Evolutionary conservation across 2,329 filamentous ascomycete species (phyloP).

Genomic region (Alternaria sp.): DNA sequence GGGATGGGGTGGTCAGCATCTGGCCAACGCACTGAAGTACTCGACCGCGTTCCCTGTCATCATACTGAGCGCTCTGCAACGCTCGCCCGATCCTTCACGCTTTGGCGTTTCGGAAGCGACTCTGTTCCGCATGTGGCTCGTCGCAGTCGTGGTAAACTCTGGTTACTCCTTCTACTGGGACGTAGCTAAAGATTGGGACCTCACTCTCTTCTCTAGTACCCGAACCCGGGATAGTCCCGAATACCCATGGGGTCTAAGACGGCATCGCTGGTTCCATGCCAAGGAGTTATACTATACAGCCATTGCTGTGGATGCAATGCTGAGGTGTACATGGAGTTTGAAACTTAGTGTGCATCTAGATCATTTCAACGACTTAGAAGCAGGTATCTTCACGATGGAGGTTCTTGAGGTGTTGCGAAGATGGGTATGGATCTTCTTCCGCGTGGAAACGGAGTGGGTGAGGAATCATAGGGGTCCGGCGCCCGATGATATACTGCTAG

Average conservation of each 20-base stretch:
- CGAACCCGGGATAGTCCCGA: slow-evolving; percentile 67
- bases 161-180: slow-evolving; percentile 99
- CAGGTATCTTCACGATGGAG: slow-evolving; percentile 87
- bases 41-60: slow-evolving; percentile 93
- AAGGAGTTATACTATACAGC: slow-evolving; percentile 82
- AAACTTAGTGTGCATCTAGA: slow-evolving; percentile 85
- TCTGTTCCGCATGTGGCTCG: slow-evolving; percentile 67
- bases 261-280: slow-evolving; percentile 74
- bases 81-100: slow-evolving; percentile 64
- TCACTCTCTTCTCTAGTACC: slow-evolving; percentile 75
- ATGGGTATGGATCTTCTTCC: slow-evolving; percentile 98
- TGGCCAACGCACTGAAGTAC: slow-evolving; percentile 96
- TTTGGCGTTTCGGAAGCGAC: slow-evolving; percentile 64
- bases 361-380: slow-evolving; percentile 85
- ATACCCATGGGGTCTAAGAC: slow-evolving; percentile 79
- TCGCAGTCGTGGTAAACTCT: slow-evolving; percentile 81
- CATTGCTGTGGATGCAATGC: slow-evolving; percentile 77
- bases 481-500: slow-evolving; percentile 76
- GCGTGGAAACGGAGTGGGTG: slow-evolving; percentile 91
- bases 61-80: slow-evolving; percentile 76
- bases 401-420: slow-evolving; percentile 84
- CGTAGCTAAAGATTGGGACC: slow-evolving; percentile 93
- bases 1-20: slow-evolving; percentile 83
- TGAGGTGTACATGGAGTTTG: slow-evolving; percentile 90
- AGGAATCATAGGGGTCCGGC: slow-evolving; percentile 64